A percentile compares a stretch with the other conserved stretches of the same genome.
phyloP scores from a whole-genome alignment of 2,329 filamentous ascomycete species.

The Fusarium praegraminearum region DNA sequence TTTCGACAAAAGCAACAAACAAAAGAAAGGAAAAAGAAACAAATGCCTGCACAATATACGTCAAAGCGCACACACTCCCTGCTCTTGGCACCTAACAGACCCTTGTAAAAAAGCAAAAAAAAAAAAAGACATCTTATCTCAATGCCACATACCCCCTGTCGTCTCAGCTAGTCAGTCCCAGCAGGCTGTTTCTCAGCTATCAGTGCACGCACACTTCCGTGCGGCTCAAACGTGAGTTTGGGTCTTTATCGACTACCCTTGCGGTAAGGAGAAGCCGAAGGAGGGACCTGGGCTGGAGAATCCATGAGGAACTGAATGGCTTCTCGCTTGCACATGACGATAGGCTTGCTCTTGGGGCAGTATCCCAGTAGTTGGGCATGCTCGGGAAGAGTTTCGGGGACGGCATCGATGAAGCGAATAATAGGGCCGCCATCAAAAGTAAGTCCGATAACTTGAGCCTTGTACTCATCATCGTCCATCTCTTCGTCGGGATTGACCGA shows the following conservation, averaged over 20 bases:
- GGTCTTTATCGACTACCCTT: constrained; percentile 15
- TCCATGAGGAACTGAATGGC: constrained; percentile 50
- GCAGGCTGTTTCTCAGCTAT: background rate
- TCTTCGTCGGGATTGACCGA: constrained; percentile 52
- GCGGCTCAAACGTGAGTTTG: background rate
- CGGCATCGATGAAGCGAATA: constrained; percentile 56
- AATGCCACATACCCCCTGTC: constrained; percentile 1
- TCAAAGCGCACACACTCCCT: constrained; percentile 22
- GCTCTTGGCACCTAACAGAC: constrained; percentile 4
- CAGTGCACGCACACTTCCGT: background rate
- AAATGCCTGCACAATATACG: background rate
- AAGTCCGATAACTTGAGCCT: constrained; percentile 58
- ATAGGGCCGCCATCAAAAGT: constrained; percentile 61
- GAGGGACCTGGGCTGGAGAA: constrained; percentile 20
- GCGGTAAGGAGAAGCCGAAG: constrained; percentile 21
- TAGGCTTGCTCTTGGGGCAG: constrained; percentile 51
- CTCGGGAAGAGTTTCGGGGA: constrained; percentile 49
- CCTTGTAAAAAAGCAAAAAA: background rate
- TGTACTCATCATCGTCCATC: constrained; percentile 47
- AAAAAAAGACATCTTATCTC: constrained; percentile 2
- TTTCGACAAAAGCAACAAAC: background rate
- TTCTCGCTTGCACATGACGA: constrained; percentile 56
- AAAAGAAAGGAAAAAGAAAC: constrained; percentile 1
- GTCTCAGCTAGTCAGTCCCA: background rate
- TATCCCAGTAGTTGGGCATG: constrained; percentile 55